A percentile compares a stretch with the other conserved stretches of the same genome.
phyloP scores from a whole-genome alignment of 176 grass and related monocot genomes.

The Pontederia paniculata region DNA sequence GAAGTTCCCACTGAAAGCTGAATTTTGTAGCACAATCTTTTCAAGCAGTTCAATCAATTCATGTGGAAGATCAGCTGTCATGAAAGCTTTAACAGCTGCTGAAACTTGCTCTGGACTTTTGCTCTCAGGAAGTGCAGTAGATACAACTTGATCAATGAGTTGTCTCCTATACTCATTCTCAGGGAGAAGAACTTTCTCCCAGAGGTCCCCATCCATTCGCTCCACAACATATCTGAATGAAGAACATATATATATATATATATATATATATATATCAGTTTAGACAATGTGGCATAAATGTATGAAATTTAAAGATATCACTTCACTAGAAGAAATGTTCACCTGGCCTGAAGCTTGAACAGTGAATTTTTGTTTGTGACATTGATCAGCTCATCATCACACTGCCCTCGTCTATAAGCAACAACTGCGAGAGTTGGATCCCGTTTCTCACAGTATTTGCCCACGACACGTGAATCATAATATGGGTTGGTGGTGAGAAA shows the following conservation, averaged over 20 bases:
- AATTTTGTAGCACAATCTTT: slow-evolving; percentile 96
- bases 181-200: slow-evolving; percentile 88
- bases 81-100: slow-evolving; percentile 98
- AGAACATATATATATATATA: no score
- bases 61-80: slow-evolving; percentile 93
- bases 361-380: slow-evolving; percentile 81
- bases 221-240: slow-evolving; percentile 74
- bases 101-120: slow-evolving; percentile 97
- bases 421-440: slow-evolving; percentile 86
- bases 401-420: slow-evolving; percentile 75
- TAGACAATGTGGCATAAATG: neutral
- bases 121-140: slow-evolving; percentile 88
- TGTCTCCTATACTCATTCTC: slow-evolving; percentile 98
- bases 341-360: slow-evolving; percentile 88
- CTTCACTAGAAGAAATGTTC: slow-evolving; percentile 1
- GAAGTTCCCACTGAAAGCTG: slow-evolving; percentile 86
- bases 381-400: slow-evolving; percentile 81
- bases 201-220: slow-evolving; percentile 89
- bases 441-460: slow-evolving; percentile 89
- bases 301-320: slow-evolving; percentile 10
- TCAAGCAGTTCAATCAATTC: slow-evolving; percentile 95
- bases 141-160: slow-evolving; percentile 95
- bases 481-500: slow-evolving; percentile 90
- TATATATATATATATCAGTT: slow-evolving; percentile 15
- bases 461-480: slow-evolving; percentile 82